Conservation (phyloP, 2,329 filamentous ascomycete genomes). For the Alternaria solani region DNA sequence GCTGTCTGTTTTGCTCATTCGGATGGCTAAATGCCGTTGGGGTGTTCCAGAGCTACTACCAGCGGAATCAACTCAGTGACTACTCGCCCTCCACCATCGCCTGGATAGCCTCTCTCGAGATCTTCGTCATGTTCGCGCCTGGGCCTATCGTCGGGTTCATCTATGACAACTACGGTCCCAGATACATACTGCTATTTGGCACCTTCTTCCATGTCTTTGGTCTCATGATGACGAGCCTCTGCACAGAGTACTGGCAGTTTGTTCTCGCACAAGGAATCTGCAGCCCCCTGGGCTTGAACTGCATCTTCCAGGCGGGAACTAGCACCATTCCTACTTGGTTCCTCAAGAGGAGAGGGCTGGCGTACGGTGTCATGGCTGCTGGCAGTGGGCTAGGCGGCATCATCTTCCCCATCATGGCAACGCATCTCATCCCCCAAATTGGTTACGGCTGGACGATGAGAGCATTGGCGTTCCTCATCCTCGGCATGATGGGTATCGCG, state of each 20-base stretch:
- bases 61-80: slow-evolving; percentile 50
- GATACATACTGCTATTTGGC: slow-evolving; percentile 62
- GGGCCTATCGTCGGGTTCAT: slow-evolving; percentile 70
- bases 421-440: slow-evolving; percentile 61
- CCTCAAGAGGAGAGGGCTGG: slow-evolving; percentile 59
- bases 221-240: slow-evolving; percentile 70
- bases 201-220: slow-evolving; percentile 66
- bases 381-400: slow-evolving; percentile 63
- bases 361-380: slow-evolving; percentile 60
- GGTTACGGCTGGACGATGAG: slow-evolving; percentile 69
- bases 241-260: slow-evolving; percentile 63
- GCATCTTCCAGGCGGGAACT: slow-evolving; percentile 62
- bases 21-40: slow-evolving; percentile 57
- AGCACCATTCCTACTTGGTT: slow-evolving; percentile 57
- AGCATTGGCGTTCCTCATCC: slow-evolving; percentile 66
- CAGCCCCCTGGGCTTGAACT: slow-evolving; percentile 61
- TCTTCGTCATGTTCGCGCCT: slow-evolving; percentile 60
- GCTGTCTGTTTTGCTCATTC: slow-evolving; percentile 47
- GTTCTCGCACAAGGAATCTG: slow-evolving; percentile 63
- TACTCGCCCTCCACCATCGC: slow-evolving; percentile 53
- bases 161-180: slow-evolving; percentile 70
- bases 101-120: slow-evolving; percentile 57
- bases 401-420: slow-evolving; percentile 69
- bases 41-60: slow-evolving; percentile 59
- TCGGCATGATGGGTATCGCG: slow-evolving; percentile 64